Conservation (phyloP, 1,139 yeast genomes). For the Geotrichum candidum region DNA sequence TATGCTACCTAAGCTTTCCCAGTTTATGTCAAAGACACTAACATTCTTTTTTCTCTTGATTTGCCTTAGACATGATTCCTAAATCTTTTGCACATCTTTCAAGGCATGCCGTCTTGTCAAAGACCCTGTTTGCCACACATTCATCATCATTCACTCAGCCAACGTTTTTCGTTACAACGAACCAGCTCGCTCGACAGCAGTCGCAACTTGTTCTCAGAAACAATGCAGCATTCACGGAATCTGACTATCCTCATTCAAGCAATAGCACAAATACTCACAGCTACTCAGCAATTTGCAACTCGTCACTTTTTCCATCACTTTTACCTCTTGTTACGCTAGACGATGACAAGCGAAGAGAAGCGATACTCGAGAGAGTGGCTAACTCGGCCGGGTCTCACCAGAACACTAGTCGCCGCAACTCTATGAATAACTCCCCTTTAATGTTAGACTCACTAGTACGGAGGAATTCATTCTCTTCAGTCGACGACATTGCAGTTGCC, state of each 20-base stretch:
- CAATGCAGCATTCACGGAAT: slow-evolving; percentile 17
- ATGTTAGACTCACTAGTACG: not conserved
- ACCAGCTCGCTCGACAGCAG: slow-evolving; percentile 38
- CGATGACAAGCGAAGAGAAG: slow-evolving; percentile 30
- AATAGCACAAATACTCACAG: slow-evolving; percentile 15
- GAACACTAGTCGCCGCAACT: slow-evolving; percentile 19
- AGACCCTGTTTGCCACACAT: slow-evolving; percentile 32
- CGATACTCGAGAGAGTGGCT: slow-evolving; percentile 20
- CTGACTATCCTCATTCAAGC: slow-evolving; percentile 6
- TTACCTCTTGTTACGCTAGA: slow-evolving; percentile 31
- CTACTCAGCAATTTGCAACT: slow-evolving; percentile 19
- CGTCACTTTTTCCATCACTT: slow-evolving; percentile 24
- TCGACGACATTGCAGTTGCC: not conserved
- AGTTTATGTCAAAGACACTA: not conserved
- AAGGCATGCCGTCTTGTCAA: slow-evolving; percentile 35
- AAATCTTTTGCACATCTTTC: slow-evolving; percentile 37
- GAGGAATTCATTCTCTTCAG: not conserved
- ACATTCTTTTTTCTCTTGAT: not conserved
- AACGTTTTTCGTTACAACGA: slow-evolving; percentile 38
- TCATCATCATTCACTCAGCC: slow-evolving; percentile 22
- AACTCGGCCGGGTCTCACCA: slow-evolving; percentile 15
- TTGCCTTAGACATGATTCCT: slow-evolving; percentile 30
- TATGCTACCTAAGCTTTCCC: not conserved
- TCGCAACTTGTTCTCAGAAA: slow-evolving; percentile 32
- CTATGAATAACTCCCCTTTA: not conserved